Evolutionary conservation across 306 rosid genomes (phyloP).

Genomic region (Sphenostylis stenocarpa): DNA sequence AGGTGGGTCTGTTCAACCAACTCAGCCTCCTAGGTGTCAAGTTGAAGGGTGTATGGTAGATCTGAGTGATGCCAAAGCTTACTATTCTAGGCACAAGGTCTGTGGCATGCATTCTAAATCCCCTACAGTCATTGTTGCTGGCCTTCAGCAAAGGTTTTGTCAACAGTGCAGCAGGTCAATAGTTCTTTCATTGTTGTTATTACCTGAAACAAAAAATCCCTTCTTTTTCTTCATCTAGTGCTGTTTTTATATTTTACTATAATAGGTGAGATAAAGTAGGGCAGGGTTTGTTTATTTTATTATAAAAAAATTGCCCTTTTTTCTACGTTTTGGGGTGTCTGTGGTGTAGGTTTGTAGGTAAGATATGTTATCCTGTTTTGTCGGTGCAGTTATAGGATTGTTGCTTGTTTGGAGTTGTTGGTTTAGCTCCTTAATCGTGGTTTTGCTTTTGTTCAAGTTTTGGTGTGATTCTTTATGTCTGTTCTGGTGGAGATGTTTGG

Average conservation of each 20-base stretch:
- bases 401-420: not conserved
- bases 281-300: slow-evolving; percentile 14
- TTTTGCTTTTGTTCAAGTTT: slow-evolving; percentile 13
- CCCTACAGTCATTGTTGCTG: slow-evolving; percentile 73
- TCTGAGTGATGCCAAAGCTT: slow-evolving; percentile 84
- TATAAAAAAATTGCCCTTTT: not conserved
- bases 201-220: not conserved
- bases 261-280: not conserved
- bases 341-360: slow-evolving; percentile 11
- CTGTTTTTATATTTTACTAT: not conserved
- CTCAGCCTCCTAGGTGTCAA: slow-evolving; percentile 87
- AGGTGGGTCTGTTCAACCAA: slow-evolving; percentile 38
- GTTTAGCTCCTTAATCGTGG: not conserved
- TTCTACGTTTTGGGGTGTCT: slow-evolving; percentile 3
- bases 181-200: not conserved
- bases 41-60: slow-evolving; percentile 87
- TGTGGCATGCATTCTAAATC: slow-evolving; percentile 85
- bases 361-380: slow-evolving; percentile 25
- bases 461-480: slow-evolving; percentile 15
- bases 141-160: slow-evolving; percentile 87
- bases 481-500: slow-evolving; percentile 19
- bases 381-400: slow-evolving; percentile 21
- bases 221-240: not conserved
- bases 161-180: slow-evolving; percentile 91
- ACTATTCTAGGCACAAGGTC: slow-evolving; percentile 92